phyloP scores from a whole-genome alignment of 2,329 filamentous ascomycete genomes.

The Venturia carpophila region DNA sequence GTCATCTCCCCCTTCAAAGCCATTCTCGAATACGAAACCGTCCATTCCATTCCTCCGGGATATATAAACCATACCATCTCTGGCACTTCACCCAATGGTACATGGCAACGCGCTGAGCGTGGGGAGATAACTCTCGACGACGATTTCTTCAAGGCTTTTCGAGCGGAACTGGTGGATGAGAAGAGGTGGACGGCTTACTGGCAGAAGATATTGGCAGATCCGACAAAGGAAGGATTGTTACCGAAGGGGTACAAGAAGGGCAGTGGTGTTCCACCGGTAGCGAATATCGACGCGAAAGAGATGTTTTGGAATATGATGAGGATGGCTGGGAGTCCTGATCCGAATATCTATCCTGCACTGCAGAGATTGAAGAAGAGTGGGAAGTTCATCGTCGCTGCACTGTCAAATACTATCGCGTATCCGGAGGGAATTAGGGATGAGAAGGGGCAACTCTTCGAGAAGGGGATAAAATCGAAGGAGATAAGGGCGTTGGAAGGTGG shows the following conservation, averaged over 20 bases:
- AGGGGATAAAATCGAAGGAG: conserved; percentile 25
- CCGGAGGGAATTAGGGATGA: conserved; percentile 65
- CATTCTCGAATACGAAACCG: conserved; percentile 81
- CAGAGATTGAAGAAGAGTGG: conserved; percentile 50
- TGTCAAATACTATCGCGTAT: conserved; percentile 87
- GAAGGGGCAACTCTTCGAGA: conserved; percentile 36
- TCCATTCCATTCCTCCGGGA: conserved; percentile 68
- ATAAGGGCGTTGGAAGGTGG: conserved; percentile 28
- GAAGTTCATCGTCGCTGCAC: conserved; percentile 65
- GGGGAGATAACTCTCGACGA: conserved; percentile 71
- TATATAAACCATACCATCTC: conserved; percentile 92
- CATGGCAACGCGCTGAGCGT: conserved; percentile 82
- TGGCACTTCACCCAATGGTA: conserved; percentile 65
- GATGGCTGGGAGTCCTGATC: conserved; percentile 61
- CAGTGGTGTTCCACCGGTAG: conserved; percentile 51
- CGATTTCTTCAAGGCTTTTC: conserved; percentile 69
- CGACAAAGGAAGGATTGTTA: conserved; percentile 25
- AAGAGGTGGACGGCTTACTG: conserved; percentile 60
- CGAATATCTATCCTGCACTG: conserved; percentile 81
- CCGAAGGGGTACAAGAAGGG: conserved; percentile 19
- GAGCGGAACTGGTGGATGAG: conserved; percentile 59
- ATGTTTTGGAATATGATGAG: conserved; percentile 93
- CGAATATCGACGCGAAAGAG: conserved; percentile 65
- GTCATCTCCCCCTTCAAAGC: conserved; percentile 86
- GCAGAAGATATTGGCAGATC: conserved; percentile 39